Evolutionary conservation across 2,329 filamentous ascomycete species (phyloP), one percentile per base, ranked within the genome.

Genomic region (Colletotrichum costaricense): DNA sequence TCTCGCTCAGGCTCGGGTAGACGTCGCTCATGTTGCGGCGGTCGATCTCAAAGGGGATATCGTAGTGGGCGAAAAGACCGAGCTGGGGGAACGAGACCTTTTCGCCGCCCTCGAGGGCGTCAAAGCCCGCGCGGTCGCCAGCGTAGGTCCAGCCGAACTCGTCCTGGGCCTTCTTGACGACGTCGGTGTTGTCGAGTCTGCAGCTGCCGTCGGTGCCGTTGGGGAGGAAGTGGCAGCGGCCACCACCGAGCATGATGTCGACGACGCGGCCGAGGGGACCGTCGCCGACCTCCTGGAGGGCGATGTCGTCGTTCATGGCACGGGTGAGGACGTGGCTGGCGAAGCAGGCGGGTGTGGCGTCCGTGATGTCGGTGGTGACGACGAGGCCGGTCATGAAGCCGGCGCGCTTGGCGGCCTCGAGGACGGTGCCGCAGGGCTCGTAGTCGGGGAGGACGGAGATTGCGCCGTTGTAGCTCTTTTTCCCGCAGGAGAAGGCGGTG

Each of bases 401-500:
- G 9, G 94, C 93, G 77, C 91, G 90, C 85, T 98, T 97, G 49
- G 97, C 97, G 4, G 97, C 97, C 85, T 99, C 97, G 66, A 99
- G 89, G 4, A 92, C 95, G 22, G 95, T 98, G 8, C 96, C 97
- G 82, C 97, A 99, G 5, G 97, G 95, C 35, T 91, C 91, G 77
- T 93, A 91, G 82, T 97, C 93, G 0, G 95, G 95, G 19, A 97
- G 87, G 67, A 97, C 93, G 11, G 95, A 94, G 77, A 99, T 98
- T 77, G 97, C 97, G 60, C 95, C 95, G 80, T 99, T 99, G 86
- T 99, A 99, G 82, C 93, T 97, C 90, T 99, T 99, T 80, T 88
- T 85, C 24, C 91, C 96, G 79, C 97, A 99, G 3, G 94, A 95
- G 82, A 99, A 99, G 1, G 97, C 97, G 0, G 97, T 99, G 3